A percentile compares a stretch with the other conserved stretches of the same genome.
Evolutionary conservation across 2,329 filamentous ascomycete species (phyloP).

Genomic region (Aspergillus clavatus): DNA sequence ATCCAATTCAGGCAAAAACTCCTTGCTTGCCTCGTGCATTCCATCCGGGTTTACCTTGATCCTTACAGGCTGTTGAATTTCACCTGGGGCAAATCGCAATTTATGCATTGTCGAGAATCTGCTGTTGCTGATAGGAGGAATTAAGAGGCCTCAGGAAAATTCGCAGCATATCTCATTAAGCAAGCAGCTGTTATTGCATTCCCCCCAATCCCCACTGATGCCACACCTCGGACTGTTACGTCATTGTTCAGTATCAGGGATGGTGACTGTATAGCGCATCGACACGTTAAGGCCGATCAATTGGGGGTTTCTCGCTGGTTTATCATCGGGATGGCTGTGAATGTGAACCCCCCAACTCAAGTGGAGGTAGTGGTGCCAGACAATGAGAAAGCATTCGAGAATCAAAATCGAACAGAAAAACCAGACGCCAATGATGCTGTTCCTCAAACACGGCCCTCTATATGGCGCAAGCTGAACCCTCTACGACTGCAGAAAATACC

Average conservation of each 20-base stretch:
- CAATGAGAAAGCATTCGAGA: background rate
- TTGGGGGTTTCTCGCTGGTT: background rate
- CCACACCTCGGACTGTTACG: no score
- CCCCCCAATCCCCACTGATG: no score
- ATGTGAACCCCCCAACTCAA: background rate
- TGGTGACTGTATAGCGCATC: background rate
- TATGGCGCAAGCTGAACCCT: conserved; percentile 42
- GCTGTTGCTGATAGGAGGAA: no score
- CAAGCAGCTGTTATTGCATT: no score
- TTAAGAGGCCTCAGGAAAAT: no score
- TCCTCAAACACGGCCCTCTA: background rate
- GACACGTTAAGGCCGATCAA: background rate
- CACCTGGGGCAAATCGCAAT: no score
- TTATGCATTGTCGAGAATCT: no score
- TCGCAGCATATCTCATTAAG: no score
- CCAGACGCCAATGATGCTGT: background rate
- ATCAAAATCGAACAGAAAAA: background rate
- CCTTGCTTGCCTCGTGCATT: no score
- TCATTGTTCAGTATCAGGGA: background rate
- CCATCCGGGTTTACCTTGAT: no score
- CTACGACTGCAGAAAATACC: conserved; percentile 47
- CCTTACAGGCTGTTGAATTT: no score
- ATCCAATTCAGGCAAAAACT: no score
- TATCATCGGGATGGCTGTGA: background rate
- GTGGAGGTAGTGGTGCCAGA: background rate